phyloP scores from a whole-genome alignment of 192 early-diverging fungal genomes.

The Rhizophagus sp. region DNA sequence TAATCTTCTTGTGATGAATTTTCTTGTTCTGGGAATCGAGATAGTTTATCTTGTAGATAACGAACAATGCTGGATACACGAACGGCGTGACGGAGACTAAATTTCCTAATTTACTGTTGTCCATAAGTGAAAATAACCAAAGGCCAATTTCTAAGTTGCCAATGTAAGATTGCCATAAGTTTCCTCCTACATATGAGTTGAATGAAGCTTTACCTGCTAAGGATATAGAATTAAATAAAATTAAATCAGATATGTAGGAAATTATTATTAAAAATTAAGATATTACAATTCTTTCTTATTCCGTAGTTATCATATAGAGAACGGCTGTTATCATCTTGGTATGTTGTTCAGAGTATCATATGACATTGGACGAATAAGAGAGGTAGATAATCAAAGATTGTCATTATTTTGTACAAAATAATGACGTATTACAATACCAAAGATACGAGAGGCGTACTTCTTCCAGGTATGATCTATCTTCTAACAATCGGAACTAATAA shows the following conservation, averaged over 20 bases:
- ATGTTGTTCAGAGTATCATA: too few relatives aligned
- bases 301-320: not conserved
- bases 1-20: not conserved
- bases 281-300: not conserved
- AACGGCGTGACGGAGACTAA: not conserved
- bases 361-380: too few relatives aligned
- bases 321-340: not conserved
- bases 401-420: too few relatives aligned
- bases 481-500: too few relatives aligned
- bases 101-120: not conserved
- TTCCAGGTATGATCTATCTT: too few relatives aligned
- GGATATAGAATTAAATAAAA: not conserved
- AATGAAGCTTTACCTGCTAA: not conserved
- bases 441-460: too few relatives aligned
- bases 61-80: not conserved
- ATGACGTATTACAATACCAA: too few relatives aligned
- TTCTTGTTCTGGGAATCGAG: not conserved
- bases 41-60: not conserved
- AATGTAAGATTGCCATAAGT: slow-evolving; percentile 8
- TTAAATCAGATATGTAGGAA: not conserved
- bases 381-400: too few relatives aligned
- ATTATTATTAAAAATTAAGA: slow-evolving; percentile 28
- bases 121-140: not conserved
- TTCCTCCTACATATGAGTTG: not conserved
- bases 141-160: slow-evolving; percentile 12